Evolutionary conservation across 148 eudicot species (phyloP).

Genomic region (Drosera capensis): DNA sequence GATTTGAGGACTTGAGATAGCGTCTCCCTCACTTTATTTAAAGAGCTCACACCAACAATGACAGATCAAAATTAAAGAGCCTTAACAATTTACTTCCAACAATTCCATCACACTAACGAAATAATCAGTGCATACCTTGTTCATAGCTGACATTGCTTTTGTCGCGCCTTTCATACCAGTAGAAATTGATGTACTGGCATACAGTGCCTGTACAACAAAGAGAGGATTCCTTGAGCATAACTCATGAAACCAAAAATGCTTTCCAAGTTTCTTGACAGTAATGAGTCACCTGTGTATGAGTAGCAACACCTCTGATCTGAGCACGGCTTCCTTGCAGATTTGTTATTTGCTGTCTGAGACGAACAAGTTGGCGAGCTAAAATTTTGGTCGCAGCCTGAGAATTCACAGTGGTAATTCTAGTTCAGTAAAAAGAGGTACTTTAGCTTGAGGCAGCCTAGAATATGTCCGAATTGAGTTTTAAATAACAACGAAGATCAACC

Average conservation of each 20-base stretch:
- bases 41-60: no score
- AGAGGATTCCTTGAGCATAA: neutral
- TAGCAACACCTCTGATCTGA: conserved; percentile 65
- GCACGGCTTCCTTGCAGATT: conserved; percentile 72
- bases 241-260: neutral
- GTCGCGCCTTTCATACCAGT: conserved; percentile 91
- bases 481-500: no score
- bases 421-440: no score
- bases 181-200: conserved; percentile 89
- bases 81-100: no score
- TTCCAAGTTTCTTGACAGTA: neutral
- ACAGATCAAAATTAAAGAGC: no score
- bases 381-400: conserved; percentile 53
- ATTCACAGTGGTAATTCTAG: neutral
- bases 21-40: no score
- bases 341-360: conserved; percentile 54
- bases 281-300: conserved; percentile 50
- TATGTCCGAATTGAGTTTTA: no score
- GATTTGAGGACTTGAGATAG: no score
- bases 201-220: conserved; percentile 45
- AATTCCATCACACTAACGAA: neutral
- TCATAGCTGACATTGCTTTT: conserved; percentile 90
- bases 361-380: conserved; percentile 62
- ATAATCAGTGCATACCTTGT: conserved; percentile 35
- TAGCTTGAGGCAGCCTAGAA: no score